Percentiles rank a stretch among this genome's conserved stretches.
phyloP scores from a whole-genome alignment of 805 yeast species.

The Ogataea paradorogensis region DNA sequence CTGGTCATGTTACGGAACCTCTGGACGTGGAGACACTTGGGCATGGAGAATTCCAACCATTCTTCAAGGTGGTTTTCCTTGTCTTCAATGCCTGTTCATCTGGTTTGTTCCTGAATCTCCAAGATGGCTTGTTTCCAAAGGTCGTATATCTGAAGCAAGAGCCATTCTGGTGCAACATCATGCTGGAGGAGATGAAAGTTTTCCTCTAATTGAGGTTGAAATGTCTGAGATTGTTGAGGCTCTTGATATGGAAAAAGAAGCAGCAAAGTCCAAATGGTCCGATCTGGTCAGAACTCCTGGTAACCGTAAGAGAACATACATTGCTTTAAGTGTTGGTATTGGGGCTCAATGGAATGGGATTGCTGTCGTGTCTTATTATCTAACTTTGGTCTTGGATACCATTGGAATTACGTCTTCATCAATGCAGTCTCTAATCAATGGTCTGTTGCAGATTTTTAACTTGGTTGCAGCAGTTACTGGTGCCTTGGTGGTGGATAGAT shows the following conservation, averaged over 20 bases:
- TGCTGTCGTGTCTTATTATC: constrained; percentile 46
- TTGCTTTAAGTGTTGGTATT: constrained; percentile 30
- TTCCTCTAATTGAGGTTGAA: constrained; percentile 35
- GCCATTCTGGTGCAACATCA: constrained; percentile 35
- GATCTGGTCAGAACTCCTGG: constrained; percentile 37
- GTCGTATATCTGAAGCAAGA: constrained; percentile 36
- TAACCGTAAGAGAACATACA: constrained; percentile 38
- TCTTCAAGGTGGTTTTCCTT: constrained; percentile 48
- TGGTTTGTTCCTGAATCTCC: constrained; percentile 45
- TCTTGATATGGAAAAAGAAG: constrained; percentile 36
- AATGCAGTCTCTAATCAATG: constrained; percentile 50
- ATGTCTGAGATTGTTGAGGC: constrained; percentile 37
- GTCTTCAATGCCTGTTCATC: constrained; percentile 36
- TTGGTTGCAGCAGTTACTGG: constrained; percentile 34
- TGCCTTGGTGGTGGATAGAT: constrained; percentile 30
- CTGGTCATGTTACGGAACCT: constrained; percentile 44
- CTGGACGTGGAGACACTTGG: constrained; percentile 32
- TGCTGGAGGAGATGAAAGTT: constrained; percentile 34
- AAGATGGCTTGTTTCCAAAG: constrained; percentile 38
- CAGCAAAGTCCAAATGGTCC: constrained; percentile 31
- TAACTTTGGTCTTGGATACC: constrained; percentile 44
- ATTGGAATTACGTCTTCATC: constrained; percentile 50
- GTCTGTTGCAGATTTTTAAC: constrained; percentile 47
- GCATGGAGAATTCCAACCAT: constrained; percentile 57
- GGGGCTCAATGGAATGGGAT: constrained; percentile 44